These are phyloP conservation scores for Camellia oleifera DNA, from an alignment of 179 eudicot genomes.

Conservation along the genomic window DNA sequence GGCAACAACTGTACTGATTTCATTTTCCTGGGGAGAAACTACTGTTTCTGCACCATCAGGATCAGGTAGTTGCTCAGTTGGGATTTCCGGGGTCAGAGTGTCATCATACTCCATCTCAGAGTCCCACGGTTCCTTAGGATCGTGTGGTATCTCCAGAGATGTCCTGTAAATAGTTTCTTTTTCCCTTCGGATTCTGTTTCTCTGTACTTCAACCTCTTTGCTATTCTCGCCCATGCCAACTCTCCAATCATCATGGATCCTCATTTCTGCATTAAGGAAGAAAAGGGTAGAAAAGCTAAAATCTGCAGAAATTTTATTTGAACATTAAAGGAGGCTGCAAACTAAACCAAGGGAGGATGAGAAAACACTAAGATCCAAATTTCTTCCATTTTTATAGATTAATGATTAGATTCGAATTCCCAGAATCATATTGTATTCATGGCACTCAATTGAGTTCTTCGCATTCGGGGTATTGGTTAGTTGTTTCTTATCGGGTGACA, in stretches of 20 bases:
- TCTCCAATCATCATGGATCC: conserved; percentile 43
- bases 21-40: conserved; percentile 20
- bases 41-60: conserved; percentile 40
- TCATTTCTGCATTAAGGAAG: conserved; percentile 54
- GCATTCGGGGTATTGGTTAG: background rate
- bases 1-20: conserved; percentile 18
- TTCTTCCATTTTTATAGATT: background rate
- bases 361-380: background rate
- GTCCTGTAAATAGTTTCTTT: conserved; percentile 59
- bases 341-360: background rate
- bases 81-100: conserved; percentile 68
- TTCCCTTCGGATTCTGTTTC: conserved; percentile 66
- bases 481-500: background rate
- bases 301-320: conserved; percentile 11
- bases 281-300: conserved; percentile 9
- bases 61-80: conserved; percentile 76
- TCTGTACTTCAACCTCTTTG: conserved; percentile 80
- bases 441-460: background rate
- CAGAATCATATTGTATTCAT: background rate
- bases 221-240: conserved; percentile 66
- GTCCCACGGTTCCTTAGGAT: conserved; percentile 97
- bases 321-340: background rate
- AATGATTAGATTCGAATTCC: background rate
- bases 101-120: conserved; percentile 88
- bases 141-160: conserved; percentile 48